Evolutionary conservation across 352 stramenopile genomes (phyloP).

Genomic region (Phytophthora rubi): DNA sequence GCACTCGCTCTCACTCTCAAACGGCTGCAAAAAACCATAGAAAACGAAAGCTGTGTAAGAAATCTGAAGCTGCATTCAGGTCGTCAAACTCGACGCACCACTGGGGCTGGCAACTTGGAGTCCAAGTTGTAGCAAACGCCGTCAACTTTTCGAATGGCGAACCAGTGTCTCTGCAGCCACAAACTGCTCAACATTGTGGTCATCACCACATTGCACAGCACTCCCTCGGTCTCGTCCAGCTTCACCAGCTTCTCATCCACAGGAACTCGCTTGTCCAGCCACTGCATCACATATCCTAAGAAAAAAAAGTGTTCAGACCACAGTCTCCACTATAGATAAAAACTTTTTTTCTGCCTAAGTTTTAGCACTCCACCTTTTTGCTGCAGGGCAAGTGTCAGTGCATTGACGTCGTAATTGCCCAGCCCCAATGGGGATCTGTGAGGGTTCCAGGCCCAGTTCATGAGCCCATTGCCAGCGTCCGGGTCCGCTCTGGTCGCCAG

Average conservation of each 20-base stretch:
- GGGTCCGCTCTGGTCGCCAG: slow-evolving; percentile 32
- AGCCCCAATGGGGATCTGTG: slow-evolving; percentile 67
- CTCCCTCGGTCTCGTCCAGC: slow-evolving; percentile 52
- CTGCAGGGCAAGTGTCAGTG: slow-evolving; percentile 67
- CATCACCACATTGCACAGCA: slow-evolving; percentile 77
- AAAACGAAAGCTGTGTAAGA: slow-evolving; percentile 4
- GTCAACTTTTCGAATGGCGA: slow-evolving; percentile 71
- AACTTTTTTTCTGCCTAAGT: not conserved
- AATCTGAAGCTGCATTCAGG: not conserved
- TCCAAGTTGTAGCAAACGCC: slow-evolving; percentile 79
- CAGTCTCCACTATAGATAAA: not conserved
- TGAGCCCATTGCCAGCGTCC: slow-evolving; percentile 5
- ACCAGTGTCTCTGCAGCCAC: slow-evolving; percentile 81
- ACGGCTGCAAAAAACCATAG: slow-evolving; percentile 39
- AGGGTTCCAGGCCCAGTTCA: slow-evolving; percentile 63
- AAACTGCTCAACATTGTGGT: slow-evolving; percentile 51
- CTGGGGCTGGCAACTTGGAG: slow-evolving; percentile 65
- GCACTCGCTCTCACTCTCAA: slow-evolving; percentile 55
- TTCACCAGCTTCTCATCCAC: slow-evolving; percentile 51
- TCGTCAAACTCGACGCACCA: slow-evolving; percentile 33
- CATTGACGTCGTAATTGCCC: slow-evolving; percentile 87
- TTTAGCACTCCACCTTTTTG: slow-evolving; percentile 48
- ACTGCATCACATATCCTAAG: slow-evolving; percentile 68
- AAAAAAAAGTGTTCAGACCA: slow-evolving; percentile 3
- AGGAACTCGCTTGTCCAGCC: slow-evolving; percentile 68